phyloP scores from a whole-genome alignment of 768 basidiomycete species.

The Boletellus ananas region DNA sequence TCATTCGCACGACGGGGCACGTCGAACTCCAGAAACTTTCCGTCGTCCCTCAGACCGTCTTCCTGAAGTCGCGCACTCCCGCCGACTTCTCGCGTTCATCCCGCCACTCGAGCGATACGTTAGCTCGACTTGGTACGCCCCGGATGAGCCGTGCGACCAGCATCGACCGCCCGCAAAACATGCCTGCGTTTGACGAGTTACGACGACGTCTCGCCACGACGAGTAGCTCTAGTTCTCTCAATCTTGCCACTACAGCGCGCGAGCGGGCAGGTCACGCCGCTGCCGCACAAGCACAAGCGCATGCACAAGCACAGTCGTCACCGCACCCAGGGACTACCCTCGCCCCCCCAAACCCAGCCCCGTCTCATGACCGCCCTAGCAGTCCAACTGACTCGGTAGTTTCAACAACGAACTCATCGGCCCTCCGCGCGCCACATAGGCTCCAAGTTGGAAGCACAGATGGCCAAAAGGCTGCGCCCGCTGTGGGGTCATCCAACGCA shows the following conservation, averaged over 20 bases:
- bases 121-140: conserved; percentile 49
- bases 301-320: conserved; percentile 8
- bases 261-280: conserved; percentile 37
- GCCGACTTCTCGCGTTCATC: conserved; percentile 40
- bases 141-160: conserved; percentile 47
- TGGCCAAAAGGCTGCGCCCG: conserved; percentile 83
- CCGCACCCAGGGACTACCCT: conserved; percentile 14
- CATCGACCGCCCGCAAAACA: conserved; percentile 41
- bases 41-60: conserved; percentile 88
- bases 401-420: conserved; percentile 65
- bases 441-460: conserved; percentile 71
- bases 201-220: conserved; percentile 71
- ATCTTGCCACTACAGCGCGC: conserved; percentile 40
- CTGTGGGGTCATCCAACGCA: conserved; percentile 79
- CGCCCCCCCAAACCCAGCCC: conserved; percentile 18
- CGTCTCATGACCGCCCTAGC: conserved; percentile 49
- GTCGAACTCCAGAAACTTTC: conserved; percentile 84
- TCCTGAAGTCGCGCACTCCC: conserved; percentile 52
- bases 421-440: conserved; percentile 53
- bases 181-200: conserved; percentile 73
- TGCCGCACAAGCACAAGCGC: conserved; percentile 1
- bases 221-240: conserved; percentile 65
- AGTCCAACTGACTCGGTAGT: conserved; percentile 84
- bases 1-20: conserved; percentile 59
- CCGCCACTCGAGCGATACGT: conserved; percentile 40